A percentile compares a stretch with the other conserved stretches of the same genome.
Evolutionary conservation across 2,329 filamentous ascomycete species (phyloP).

Genomic region (Ophiognomonia clavigignenti-juglandacearum): DNA sequence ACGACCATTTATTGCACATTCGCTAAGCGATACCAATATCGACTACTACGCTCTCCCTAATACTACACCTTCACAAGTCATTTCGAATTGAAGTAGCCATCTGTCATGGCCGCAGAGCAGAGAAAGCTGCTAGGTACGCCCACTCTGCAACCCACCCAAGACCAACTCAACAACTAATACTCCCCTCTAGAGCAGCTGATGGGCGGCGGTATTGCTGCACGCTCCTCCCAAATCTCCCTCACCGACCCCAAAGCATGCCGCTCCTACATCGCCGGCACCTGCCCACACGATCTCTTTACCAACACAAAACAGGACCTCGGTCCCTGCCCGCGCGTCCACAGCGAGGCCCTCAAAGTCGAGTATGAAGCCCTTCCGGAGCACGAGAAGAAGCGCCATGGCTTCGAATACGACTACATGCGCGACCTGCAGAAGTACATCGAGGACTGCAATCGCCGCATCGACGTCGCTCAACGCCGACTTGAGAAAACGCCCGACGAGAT

Average conservation of each 20-base stretch:
- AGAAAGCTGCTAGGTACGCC: constrained; percentile 79
- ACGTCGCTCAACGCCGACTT: constrained; percentile 78
- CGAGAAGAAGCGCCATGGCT: constrained; percentile 75
- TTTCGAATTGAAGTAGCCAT: too few relatives aligned
- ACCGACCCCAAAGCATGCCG: constrained; percentile 92
- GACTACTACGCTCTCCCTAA: too few relatives aligned
- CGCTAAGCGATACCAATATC: too few relatives aligned
- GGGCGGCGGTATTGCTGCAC: constrained; percentile 68
- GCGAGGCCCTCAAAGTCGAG: constrained; percentile 81
- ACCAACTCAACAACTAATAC: constrained; percentile 5
- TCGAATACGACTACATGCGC: constrained; percentile 94
- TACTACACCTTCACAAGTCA: too few relatives aligned
- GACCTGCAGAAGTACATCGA: constrained; percentile 97
- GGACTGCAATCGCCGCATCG: constrained; percentile 92
- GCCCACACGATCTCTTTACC: constrained; percentile 97
- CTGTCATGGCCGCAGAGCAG: constrained; percentile 90
- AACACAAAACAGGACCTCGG: constrained; percentile 99
- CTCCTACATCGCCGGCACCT: constrained; percentile 88
- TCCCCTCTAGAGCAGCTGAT: constrained; percentile 74
- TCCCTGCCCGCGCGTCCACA: constrained; percentile 81
- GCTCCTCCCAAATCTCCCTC: constrained; percentile 77
- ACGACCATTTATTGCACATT: too few relatives aligned
- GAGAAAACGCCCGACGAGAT: constrained; percentile 99
- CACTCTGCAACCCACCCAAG: background rate
- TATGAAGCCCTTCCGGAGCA: constrained; percentile 70